Percentiles rank a stretch among this genome's conserved stretches.
Conservation (phyloP, 371 early-diverging fungal genomes). For the Rhizopus delemar region DNA sequence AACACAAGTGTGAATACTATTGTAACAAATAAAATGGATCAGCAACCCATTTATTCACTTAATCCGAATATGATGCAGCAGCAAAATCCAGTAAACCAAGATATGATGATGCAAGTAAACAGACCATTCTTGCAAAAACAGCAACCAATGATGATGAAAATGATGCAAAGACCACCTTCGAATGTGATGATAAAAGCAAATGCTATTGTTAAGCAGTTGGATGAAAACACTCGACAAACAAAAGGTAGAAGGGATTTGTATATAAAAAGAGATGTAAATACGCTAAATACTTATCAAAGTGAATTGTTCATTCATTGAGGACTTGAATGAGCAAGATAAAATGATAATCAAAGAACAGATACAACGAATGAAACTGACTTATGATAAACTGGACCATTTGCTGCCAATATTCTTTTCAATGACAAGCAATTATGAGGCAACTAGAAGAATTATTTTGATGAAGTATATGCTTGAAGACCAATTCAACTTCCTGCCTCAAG, state of each 20-base stretch:
- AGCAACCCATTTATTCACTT: neutral
- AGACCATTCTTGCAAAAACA: slow-evolving; percentile 20
- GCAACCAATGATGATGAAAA: slow-evolving; percentile 4
- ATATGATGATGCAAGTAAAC: slow-evolving; percentile 26
- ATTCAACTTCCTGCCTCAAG: slow-evolving; percentile 44
- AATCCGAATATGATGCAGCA: slow-evolving; percentile 8
- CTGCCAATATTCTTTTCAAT: slow-evolving; percentile 50
- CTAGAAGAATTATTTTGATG: slow-evolving; percentile 54
- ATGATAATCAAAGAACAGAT: slow-evolving; percentile 44
- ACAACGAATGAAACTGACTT: slow-evolving; percentile 43
- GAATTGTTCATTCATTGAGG: slow-evolving; percentile 29
- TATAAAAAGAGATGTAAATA: neutral
- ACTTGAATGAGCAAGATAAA: slow-evolving; percentile 50
- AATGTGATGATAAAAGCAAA: slow-evolving; percentile 26
- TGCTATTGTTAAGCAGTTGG: slow-evolving; percentile 47
- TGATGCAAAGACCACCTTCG: slow-evolving; percentile 7
- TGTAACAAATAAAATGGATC: slow-evolving; percentile 12
- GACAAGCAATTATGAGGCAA: slow-evolving; percentile 45
- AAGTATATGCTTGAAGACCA: slow-evolving; percentile 66
- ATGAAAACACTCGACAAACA: slow-evolving; percentile 42
- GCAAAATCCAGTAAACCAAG: slow-evolving; percentile 13
- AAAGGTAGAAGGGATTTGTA: slow-evolving; percentile 34
- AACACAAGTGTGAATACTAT: slow-evolving; percentile 21
- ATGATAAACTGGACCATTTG: slow-evolving; percentile 38
- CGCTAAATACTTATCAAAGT: slow-evolving; percentile 19